Conservation (phyloP, 2,329 filamentous ascomycete genomes). For the Fusarium anthophilum region DNA sequence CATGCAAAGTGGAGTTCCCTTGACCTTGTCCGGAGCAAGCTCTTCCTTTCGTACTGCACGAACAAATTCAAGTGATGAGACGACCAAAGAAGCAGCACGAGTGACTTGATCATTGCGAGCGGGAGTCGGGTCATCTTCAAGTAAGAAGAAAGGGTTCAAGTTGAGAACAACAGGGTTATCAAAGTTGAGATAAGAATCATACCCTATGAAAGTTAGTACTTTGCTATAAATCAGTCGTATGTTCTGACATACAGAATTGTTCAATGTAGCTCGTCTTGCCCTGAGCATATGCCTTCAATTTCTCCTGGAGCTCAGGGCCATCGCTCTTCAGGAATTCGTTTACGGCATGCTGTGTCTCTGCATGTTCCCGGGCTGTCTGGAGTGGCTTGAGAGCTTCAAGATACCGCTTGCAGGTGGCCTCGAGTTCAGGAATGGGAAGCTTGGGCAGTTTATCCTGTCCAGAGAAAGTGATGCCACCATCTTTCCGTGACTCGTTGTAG, state of each 20-base stretch:
- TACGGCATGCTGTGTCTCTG: slow-evolving; percentile 82
- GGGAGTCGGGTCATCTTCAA: slow-evolving; percentile 97
- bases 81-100: slow-evolving; percentile 87
- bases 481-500: slow-evolving; percentile 62
- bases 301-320: slow-evolving; percentile 86
- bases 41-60: slow-evolving; percentile 93
- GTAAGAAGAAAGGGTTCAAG: slow-evolving; percentile 95
- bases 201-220: slow-evolving; percentile 69
- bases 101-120: slow-evolving; percentile 97
- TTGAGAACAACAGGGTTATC: slow-evolving; percentile 98
- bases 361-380: slow-evolving; percentile 82
- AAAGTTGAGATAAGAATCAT: slow-evolving; percentile 97
- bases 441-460: slow-evolving; percentile 89
- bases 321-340: slow-evolving; percentile 84
- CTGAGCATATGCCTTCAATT: slow-evolving; percentile 87
- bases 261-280: slow-evolving; percentile 97
- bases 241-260: slow-evolving; percentile 79
- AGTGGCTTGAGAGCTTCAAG: slow-evolving; percentile 81
- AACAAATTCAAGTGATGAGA: slow-evolving; percentile 91
- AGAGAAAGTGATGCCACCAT: slow-evolving; percentile 86
- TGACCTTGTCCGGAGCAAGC: slow-evolving; percentile 85
- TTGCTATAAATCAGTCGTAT: background rate
- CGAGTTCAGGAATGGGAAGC: slow-evolving; percentile 90
- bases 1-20: slow-evolving; percentile 91
- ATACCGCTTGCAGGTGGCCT: slow-evolving; percentile 81